phyloP scores from a whole-genome alignment of 83 land plant species.

The Picea engelmannii region DNA sequence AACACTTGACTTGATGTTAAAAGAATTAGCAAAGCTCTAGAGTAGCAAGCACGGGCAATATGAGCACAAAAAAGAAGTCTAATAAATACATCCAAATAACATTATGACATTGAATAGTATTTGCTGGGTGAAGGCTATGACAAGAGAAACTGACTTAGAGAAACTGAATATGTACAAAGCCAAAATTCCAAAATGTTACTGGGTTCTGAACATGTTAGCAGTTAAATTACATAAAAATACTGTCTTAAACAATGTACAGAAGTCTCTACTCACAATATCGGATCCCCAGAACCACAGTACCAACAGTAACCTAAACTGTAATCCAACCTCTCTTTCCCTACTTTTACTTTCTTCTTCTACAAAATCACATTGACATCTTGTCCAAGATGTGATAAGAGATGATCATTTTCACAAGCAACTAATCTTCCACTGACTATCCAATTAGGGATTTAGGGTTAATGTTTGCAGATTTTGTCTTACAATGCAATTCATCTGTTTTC shows the following conservation, averaged over 20 bases:
- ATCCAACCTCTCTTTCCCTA: background rate
- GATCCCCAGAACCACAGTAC: background rate
- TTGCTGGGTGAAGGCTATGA: background rate
- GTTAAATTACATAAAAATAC: background rate
- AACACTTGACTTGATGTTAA: background rate
- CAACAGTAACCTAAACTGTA: background rate
- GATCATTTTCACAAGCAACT: conserved; percentile 1
- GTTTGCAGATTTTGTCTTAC: background rate
- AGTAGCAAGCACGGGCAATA: background rate
- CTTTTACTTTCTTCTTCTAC: background rate
- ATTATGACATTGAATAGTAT: background rate
- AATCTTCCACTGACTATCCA: background rate
- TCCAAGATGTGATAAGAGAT: background rate
- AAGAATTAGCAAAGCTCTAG: background rate
- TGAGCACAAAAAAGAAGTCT: background rate
- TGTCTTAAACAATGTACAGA: conserved; percentile 8
- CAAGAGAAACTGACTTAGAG: background rate
- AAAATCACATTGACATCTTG: background rate
- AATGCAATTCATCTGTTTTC: background rate
- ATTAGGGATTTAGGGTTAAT: background rate
- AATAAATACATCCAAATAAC: too few relatives aligned
- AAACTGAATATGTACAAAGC: background rate
- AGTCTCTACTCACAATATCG: background rate
- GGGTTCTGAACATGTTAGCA: background rate
- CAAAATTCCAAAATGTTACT: background rate